Percentiles rank a stretch among this genome's conserved stretches.
Evolutionary conservation across 805 yeast species (phyloP).

Genomic region (Metahyphopichia silvanorum): DNA sequence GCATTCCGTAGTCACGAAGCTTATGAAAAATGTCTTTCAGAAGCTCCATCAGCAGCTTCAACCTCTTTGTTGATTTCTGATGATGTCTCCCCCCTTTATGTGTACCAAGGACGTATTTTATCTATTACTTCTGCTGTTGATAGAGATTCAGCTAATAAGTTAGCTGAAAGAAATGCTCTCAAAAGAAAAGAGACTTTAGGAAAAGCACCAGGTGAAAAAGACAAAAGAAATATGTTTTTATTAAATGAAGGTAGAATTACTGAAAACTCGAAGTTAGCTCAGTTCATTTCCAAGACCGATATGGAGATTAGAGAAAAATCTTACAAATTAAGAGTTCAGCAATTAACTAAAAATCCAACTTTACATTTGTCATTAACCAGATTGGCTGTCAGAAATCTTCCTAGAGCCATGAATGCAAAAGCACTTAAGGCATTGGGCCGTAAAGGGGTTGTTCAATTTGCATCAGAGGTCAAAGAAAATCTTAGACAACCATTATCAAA

Average conservation of each 20-base stretch:
- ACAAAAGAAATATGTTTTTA: conserved; percentile 79
- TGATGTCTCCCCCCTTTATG: conserved; percentile 86
- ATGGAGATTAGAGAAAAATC: conserved; percentile 87
- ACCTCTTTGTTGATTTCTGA: conserved; percentile 80
- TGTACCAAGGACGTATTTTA: conserved; percentile 87
- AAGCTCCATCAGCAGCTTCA: conserved; percentile 70
- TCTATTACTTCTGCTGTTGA: conserved; percentile 84
- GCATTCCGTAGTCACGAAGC: conserved; percentile 68
- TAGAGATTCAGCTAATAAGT: conserved; percentile 71
- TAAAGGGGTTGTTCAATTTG: conserved; percentile 91
- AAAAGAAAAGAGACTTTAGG: conserved; percentile 78
- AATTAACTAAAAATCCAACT: conserved; percentile 85
- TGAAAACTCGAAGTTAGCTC: conserved; percentile 74
- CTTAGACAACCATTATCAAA: conserved; percentile 81
- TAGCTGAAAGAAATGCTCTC: conserved; percentile 69
- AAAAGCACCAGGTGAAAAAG: conserved; percentile 74
- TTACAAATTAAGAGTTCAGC: conserved; percentile 80
- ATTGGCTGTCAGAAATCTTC: conserved; percentile 90
- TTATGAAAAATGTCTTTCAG: conserved; percentile 62
- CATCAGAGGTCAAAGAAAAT: conserved; percentile 75
- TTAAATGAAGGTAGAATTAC: conserved; percentile 93
- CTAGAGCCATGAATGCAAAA: conserved; percentile 86
- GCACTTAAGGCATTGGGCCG: conserved; percentile 89
- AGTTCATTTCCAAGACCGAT: conserved; percentile 64
- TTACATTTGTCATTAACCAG: conserved; percentile 92